Base-by-base conservation (phyloP, 129 eudicot genomes). In the Chrysanthemum lavandulifolium region DNA sequence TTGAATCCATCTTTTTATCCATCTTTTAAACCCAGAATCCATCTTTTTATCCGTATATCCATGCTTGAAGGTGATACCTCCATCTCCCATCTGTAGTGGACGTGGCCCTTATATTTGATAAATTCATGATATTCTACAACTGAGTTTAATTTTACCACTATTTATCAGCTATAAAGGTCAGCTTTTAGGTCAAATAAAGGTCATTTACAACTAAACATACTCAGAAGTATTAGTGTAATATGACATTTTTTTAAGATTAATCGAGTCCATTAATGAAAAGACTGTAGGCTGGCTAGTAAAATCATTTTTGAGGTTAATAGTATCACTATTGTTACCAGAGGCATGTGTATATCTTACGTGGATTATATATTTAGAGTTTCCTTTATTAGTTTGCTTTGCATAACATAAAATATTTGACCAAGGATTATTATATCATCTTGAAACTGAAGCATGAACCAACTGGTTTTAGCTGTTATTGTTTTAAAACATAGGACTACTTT, bases 221-320 rank as follows among this genome's bases (percentile, higher is more conserved):
- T 72, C 48, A 59, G 48, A 21, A 40, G 51, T 71, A 12, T 23
- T 19, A 14, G 40, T n/a, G 65, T 72, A 14, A 58, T 14, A 19
- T 21, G 36, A 29, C 14, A 9, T 23, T 63, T 73, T 0, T 16
- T 19, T 51, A 3, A 52, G 52, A 63, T 36, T 52, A 52, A 1
- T 5, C 31, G n/a, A 23, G 14, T 59, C 49, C 15, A 56, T 31
- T n/a, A 52, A 10, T 63, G 2, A 23, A n/a, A 52, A 64, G 72
- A 55, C 45, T 43, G 5, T 64, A 16, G 25, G 25, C 25, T 23
- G 25, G n/a, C 36, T 52, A 52, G 54, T 31, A 74, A 54, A 74
- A 55, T 65, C 27, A 63, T 23, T 6, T 31, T 36, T 74, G 51
- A 63, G 78, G 49, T 33, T 74, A 66, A 33, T 11, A n/a, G 52